Base-by-base conservation (phyloP, 331 rosid genomes). In the Arachis monticola region DNA sequence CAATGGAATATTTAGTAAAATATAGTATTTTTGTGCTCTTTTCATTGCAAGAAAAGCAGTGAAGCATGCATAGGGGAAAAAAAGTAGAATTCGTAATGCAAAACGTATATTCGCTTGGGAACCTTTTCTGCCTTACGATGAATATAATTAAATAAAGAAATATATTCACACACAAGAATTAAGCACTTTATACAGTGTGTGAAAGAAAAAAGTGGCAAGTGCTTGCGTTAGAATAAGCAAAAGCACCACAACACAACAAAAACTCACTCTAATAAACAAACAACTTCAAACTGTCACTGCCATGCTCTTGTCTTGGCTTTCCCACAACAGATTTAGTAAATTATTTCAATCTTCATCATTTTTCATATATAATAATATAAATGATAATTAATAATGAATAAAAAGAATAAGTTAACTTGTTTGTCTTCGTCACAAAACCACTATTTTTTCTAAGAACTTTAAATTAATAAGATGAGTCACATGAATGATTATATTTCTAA, bases 41-140 rank as follows among this genome's bases (percentile, higher is more conserved):
- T 55, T 70, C 10, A 14, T 0, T 45, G 83, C 87, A 82, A 74
- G 83, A 82, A 84, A 84, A 82, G 85, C 82, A 64, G 85, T 46
- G 87, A 77, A 52, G 73, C 62, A 51, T 22, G 40, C 40, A 35
- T 35, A 35, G 40, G 40, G 40, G 42, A 22, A 10, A 46, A 66
- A 44, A 66, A 27, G 71, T 17, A 22, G 71, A 17, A 27, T 27
- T 66, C 31, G 58, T 46, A 63, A 76, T 82, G 87, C 60, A 66
- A 67, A 70, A 47, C 70, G 90, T 73, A 81, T 81, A 81, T 87
- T 84, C 90, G 79, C 75, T 32, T 47, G 38, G 7, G 3, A 9
- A 70, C 69, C 79, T 77, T 86, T 86, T 79, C 71, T 72, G 55
- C 47, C 75, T 81, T 81, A 67, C 82, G 78, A 83, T 75, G 80